Base-by-base conservation (phyloP, 306 rosid species). In the Adenanthera pavonina region DNA sequence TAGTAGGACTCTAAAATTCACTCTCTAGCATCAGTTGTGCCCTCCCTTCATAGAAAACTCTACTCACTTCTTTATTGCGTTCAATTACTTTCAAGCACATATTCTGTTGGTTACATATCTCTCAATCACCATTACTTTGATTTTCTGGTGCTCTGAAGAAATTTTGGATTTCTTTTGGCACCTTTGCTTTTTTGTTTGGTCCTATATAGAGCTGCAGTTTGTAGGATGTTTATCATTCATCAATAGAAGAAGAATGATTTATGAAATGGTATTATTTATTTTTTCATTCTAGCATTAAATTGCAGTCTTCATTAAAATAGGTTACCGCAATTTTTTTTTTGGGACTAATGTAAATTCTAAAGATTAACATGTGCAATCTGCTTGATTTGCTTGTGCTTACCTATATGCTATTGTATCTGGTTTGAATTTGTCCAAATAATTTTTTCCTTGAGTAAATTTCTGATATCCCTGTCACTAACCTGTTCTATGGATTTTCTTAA, bases 51-150 rank as follows among this genome's bases (percentile, higher is more conserved):
- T 59, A 59, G 36, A 36, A 82, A 69, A 19, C 43, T 0, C 46
- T 36, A 59, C 20, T n/a, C 43, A 17, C 66, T 17, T 68, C 48
- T 40, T 60, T 51, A 41, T 71, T 41, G 61, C n/a, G 25, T 48
- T 16, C 2, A 3, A 38, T 20, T 70, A 60, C 54, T 69, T 82
- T 36, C 59, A 33, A 33, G 40, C 40, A 61, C 34, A 11, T 33
- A 11, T 30, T 14, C 41, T 61, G 3, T 10, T 68, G 57, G 48
- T 30, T 48, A 43, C 47, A 62, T 30, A 19, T 64, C 67, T 44
- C 65, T 80, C 40, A 10, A 52, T 65, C 34, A 33, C 71, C 34
- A 43, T 69, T 74, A 59, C 41, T 76, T 82, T 69, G 72, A 57
- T 70, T 66, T 38, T 36, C n/a, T 38, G 40, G 66, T 33, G 51